Base-by-base conservation (phyloP, 2,329 filamentous ascomycete genomes). In the Didymella keratinophila region DNA sequence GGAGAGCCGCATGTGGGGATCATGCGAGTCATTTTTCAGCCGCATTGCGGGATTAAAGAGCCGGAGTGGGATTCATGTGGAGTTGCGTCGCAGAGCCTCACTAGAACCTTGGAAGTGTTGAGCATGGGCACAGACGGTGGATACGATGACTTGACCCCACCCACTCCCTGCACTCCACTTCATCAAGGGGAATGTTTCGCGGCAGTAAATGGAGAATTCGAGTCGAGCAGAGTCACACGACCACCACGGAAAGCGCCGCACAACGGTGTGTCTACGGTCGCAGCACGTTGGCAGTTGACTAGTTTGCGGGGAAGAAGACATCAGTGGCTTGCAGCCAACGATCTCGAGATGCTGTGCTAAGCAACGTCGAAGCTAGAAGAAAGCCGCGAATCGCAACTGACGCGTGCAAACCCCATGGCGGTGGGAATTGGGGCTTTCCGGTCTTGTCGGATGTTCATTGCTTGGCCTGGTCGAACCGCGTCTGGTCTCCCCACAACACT, bases 401-500 rank as follows among this genome's bases (percentile, higher is more conserved):
- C 39, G 47, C 42, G 47, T 52, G 51, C 56, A 44, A 30, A 30
- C 37, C 52, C 51, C 46, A 54, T 54, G 41, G 39, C 21, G 34
- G 41, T 54, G 56, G 56, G 34, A 42, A 47, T 25, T 52, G 51
- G 56, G 42, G 52, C 56, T 55, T 34, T 50, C n/a, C 56, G 51
- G 56, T 44, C 46, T 36, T 39, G 34, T 62, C 56, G 59, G 59
- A 52, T 49, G 46, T 41, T 53, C 28, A 39, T 50, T 52, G 32
- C 65, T 67, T 66, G 66, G 60, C 63, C 30, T 27, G 51, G 45
- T 58, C 61, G 60, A 64, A 64, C 61, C 58, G 43, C 43, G 34
- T 34, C 54, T 58, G 43, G 27, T 57, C 62, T 67, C 65, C 62
- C 65, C 66, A 69, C 63, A 66, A 59, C 55, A 58, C 21, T 37